Conservation (phyloP, 176 grass and related monocot species). For the Oryza longistaminata region DNA sequence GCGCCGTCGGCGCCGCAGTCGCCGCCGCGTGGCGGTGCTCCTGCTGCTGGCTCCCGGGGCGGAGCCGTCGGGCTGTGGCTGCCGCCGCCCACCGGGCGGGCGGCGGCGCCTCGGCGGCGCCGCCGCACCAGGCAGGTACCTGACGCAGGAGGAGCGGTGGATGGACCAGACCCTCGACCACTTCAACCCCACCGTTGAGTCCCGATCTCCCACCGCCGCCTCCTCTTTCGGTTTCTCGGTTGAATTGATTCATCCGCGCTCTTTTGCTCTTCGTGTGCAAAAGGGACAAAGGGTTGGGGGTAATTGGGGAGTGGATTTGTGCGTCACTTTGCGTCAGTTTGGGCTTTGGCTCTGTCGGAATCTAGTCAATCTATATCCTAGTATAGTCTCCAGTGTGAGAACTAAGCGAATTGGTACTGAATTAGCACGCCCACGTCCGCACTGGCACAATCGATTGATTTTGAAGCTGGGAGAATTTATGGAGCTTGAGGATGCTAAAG, state of each 20-base stretch:
- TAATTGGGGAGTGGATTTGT: background rate
- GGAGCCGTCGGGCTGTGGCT: conserved; percentile 49
- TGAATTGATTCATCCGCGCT: background rate
- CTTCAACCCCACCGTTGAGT: conserved; percentile 81
- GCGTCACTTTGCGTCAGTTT: background rate
- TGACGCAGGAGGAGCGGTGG: conserved; percentile 78
- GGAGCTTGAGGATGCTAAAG: background rate
- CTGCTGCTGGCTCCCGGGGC: background rate
- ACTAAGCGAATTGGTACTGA: background rate
- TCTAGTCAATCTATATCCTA: background rate
- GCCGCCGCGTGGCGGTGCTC: background rate
- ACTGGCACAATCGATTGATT: background rate
- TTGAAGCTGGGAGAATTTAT: background rate
- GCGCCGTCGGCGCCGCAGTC: background rate
- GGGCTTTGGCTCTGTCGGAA: background rate
- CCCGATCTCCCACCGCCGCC: background rate
- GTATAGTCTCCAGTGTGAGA: background rate
- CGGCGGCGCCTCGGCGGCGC: conserved; percentile 33
- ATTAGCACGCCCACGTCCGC: background rate
- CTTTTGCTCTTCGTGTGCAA: background rate
- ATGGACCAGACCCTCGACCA: conserved; percentile 89
- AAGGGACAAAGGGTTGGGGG: background rate
- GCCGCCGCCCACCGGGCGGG: conserved; percentile 29
- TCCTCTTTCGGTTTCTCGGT: background rate
- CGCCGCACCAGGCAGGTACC: conserved; percentile 48